phyloP scores from a whole-genome alignment of 129 eudicot species.

The Erigeron canadensis region DNA sequence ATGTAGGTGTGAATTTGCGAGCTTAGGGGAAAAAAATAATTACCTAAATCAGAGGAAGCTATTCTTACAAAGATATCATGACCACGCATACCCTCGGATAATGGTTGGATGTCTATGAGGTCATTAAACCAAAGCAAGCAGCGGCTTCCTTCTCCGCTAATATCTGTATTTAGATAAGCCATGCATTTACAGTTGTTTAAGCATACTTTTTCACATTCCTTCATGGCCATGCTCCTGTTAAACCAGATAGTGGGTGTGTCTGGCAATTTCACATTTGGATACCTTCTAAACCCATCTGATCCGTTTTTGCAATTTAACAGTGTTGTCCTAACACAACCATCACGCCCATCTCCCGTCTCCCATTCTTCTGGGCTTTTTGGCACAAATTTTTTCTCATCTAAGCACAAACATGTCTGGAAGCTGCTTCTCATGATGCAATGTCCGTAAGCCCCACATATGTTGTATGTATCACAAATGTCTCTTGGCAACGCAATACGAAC shows the following conservation, averaged over 20 bases:
- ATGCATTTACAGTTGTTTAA: slow-evolving; percentile 46
- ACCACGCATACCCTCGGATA: background rate
- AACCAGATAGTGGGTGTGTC: slow-evolving; percentile 29
- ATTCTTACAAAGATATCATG: slow-evolving; percentile 33
- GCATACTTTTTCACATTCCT: slow-evolving; percentile 41
- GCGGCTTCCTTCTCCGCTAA: background rate
- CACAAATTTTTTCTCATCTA: slow-evolving; percentile 17
- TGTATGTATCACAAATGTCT: background rate
- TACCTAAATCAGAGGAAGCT: slow-evolving; percentile 29
- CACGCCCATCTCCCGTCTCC: slow-evolving; percentile 42
- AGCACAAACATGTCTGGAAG: too few relatives aligned
- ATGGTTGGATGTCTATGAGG: slow-evolving; percentile 25
- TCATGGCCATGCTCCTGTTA: slow-evolving; percentile 25
- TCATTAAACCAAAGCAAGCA: slow-evolving; percentile 39
- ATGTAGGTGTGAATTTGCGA: too few relatives aligned
- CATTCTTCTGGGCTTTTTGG: slow-evolving; percentile 37
- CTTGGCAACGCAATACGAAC: background rate
- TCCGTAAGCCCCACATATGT: slow-evolving; percentile 40
- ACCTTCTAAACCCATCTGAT: slow-evolving; percentile 39
- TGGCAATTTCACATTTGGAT: slow-evolving; percentile 36
- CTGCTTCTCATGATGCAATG: slow-evolving; percentile 8
- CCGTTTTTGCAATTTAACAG: slow-evolving; percentile 29
- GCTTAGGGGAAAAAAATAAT: too few relatives aligned
- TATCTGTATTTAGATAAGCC: slow-evolving; percentile 34
- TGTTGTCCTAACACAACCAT: slow-evolving; percentile 39